Base-by-base conservation (phyloP, 371 early-diverging fungal genomes). In the Mortierella sp. region DNA sequence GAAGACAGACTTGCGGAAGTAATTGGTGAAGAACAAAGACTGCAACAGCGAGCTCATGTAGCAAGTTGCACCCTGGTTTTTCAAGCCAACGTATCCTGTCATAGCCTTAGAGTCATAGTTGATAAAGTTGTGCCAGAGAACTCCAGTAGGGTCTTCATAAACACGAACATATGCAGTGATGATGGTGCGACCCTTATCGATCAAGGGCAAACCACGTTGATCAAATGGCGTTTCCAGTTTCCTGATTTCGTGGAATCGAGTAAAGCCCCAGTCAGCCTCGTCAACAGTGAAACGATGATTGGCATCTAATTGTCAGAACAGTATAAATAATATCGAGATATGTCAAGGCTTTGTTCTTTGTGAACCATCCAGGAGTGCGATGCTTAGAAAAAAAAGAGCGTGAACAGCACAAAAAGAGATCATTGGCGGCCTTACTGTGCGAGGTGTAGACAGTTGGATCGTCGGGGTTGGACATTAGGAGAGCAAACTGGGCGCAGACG, bases 41-140 rank as follows among this genome's bases (percentile, higher is more conserved):
- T 99, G 99, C 48, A 99, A 93, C 21, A 99, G 92, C 63, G 99
- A 98, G 92, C 99, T 99, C 97, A 99, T 97, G 89, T 99, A 99
- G 91, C 99, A 99, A 0, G 99, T 99, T 1, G 99, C 99, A 16
- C 99, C 99, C 88, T 99, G 98, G 89, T 99, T 99, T 75, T 95
- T 94, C 77, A 99, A 89, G 0, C 99, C 99, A 34, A 99, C 96
- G 87, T 92, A 96, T 14, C 99, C 99, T 16, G 99, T 98, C 86
- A 94, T 92, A 73, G 94, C 92, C 85, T 96, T 96, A 42, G 99
- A 97, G 86, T 97, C 96, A 83, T 95, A 97, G 81, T 97, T 92
- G 77, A 89, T 83, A 82, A 96, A 96, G 82, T 95, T 96, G 89
- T 97, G 97, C 99, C 99, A 99, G 58, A 99, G 90, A 3, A 96